Evolutionary conservation across 768 basidiomycete species (phyloP), one percentile per base, ranked within the genome.

Genomic region (Amanita rubescens): DNA sequence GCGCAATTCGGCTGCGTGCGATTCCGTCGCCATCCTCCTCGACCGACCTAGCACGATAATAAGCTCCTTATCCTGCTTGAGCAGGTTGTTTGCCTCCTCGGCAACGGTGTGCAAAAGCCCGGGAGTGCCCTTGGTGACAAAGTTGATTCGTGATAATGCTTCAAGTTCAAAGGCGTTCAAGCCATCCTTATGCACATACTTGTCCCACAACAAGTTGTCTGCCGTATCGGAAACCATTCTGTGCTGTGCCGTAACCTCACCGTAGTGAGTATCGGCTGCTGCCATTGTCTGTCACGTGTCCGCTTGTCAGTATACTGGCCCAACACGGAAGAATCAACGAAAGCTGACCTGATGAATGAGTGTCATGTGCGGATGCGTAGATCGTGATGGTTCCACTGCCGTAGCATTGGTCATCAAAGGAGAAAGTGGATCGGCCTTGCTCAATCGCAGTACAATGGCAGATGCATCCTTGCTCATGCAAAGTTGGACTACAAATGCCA

Each of bases 401-500:
- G 52, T 53, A 19, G 33, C 24, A 25, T 50, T 50, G 15, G 35
- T 50, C 35, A 27, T 39, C 34, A 42, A 3, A 45, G 52, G 52
- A 0, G 52, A 38, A 12, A 53, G 52, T 20, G 65, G 72, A 11
- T 73, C 81, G 2, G 62, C 60, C 65, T 76, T 83, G 19, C 58
- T 61, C 30, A 95, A 71, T 46, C 84, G 73, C 1, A 95, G 70
- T 0, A 92, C 80, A 0, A 88, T 92, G 0, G 90, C 96, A 4
- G 68, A 78, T 0, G 90, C 76, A 33, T 66, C 69, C 0, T 78
- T 65, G 56, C 86, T 84, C 30, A 68, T 67, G 50, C 76, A 76
- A 53, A 93, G 88, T 65, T 97, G 94, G 32, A 90, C 80, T 3
- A 91, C 80, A 61, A 98, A 82, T 27, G 78, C 70, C 24, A 98